Percentiles rank a stretch among this genome's conserved stretches.
These are phyloP conservation scores for Leucocoprinus sp. DNA, from an alignment of 768 basidiomycete species.

Conservation along the genomic window DNA sequence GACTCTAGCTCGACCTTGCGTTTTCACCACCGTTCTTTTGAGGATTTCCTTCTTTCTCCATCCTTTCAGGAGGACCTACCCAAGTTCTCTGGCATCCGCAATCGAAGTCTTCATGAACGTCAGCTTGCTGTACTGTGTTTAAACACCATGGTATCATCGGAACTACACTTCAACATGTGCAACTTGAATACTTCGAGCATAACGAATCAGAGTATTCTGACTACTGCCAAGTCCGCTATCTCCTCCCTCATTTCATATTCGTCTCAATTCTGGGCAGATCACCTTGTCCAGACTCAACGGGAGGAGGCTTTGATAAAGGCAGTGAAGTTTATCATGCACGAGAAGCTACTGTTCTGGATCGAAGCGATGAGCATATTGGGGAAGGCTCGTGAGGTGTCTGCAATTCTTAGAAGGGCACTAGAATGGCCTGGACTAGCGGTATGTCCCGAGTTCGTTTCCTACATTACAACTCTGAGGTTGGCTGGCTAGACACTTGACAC, in stretches of 20 bases:
- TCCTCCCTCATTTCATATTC: constrained; percentile 21
- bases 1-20: constrained; percentile 10
- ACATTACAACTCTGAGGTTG: not conserved
- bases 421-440: constrained; percentile 14
- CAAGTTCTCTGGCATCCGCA: constrained; percentile 12
- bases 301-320: constrained; percentile 5
- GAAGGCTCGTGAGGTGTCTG: constrained; percentile 7
- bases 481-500: not conserved
- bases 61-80: constrained; percentile 13
- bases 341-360: constrained; percentile 23
- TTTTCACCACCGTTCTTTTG: constrained; percentile 21
- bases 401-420: constrained; percentile 1
- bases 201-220: constrained; percentile 19
- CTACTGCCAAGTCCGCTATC: constrained; percentile 20
- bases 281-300: constrained; percentile 13
- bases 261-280: constrained; percentile 24
- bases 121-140: constrained; percentile 18
- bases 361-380: constrained; percentile 23
- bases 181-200: constrained; percentile 22
- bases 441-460: not conserved
- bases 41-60: constrained; percentile 18
- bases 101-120: too few relatives aligned
- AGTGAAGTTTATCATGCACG: constrained; percentile 17
- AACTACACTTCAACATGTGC: constrained; percentile 29
- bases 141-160: constrained; percentile 19